Evolutionary conservation across 1,284 basidiomycete species (phyloP).

Genomic region (Cystobasidiaceae sp.): DNA sequence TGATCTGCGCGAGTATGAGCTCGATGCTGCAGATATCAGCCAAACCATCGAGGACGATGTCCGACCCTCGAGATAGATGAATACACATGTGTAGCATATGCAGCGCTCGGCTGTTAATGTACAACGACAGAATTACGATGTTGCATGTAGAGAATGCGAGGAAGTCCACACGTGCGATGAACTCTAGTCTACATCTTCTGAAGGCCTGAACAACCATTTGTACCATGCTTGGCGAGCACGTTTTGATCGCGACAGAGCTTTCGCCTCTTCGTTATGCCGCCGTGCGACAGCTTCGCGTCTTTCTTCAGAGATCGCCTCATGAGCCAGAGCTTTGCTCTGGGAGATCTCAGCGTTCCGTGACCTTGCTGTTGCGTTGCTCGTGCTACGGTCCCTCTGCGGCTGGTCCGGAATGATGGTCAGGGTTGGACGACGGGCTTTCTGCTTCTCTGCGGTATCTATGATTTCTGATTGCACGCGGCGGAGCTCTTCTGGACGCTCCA

Average conservation of each 20-base stretch:
- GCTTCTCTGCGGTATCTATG: conserved; percentile 17
- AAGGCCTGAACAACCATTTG: conserved; percentile 15
- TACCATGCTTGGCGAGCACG: neutral
- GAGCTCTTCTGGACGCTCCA: neutral
- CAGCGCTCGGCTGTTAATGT: too few species aligned
- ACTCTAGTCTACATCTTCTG: conserved; percentile 7
- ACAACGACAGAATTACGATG: too few species aligned
- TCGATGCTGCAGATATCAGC: neutral
- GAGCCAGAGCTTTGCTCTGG: conserved; percentile 19
- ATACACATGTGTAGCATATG: neutral
- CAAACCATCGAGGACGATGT: neutral
- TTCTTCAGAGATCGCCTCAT: conserved; percentile 21
- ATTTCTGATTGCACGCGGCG: conserved; percentile 24
- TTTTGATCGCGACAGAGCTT: neutral
- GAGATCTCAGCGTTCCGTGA: conserved; percentile 5
- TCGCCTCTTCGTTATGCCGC: conserved; percentile 5
- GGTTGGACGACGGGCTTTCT: neutral
- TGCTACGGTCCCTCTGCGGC: conserved; percentile 3
- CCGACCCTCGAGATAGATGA: neutral
- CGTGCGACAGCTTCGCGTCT: neutral
- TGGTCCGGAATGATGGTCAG: neutral
- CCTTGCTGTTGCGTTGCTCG: neutral
- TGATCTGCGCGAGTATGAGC: conserved; percentile 16
- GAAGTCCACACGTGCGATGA: too few species aligned
- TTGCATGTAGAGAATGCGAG: too few species aligned